These are phyloP conservation scores for Orbilia oligospora DNA, from an alignment of 2,329 filamentous ascomycete genomes.

Conservation along the genomic window DNA sequence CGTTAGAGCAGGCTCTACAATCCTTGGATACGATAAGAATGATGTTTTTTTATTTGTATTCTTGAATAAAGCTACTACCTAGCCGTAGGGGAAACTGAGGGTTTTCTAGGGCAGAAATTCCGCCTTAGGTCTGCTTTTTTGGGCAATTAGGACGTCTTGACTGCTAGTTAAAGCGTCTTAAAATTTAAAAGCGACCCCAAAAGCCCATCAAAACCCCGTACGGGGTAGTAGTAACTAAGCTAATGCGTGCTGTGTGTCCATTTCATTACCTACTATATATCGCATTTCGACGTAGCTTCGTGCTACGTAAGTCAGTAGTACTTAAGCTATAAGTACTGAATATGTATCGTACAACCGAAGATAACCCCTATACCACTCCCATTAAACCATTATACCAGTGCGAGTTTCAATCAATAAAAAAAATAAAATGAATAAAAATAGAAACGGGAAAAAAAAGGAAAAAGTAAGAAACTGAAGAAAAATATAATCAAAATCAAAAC, in stretches of 20 bases:
- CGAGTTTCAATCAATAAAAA: background rate
- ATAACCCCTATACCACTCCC: slow-evolving; percentile 18
- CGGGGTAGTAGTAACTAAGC: background rate
- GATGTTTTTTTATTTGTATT: slow-evolving; percentile 23
- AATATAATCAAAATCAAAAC: slow-evolving; percentile 23
- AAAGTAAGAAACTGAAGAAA: slow-evolving; percentile 3
- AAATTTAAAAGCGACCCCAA: too few species aligned
- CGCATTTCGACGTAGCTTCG: slow-evolving; percentile 27
- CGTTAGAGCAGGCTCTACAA: slow-evolving; percentile 23
- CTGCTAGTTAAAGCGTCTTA: too few species aligned
- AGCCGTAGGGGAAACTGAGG: too few species aligned
- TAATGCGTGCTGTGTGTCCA: slow-evolving; percentile 19
- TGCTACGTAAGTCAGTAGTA: too few species aligned
- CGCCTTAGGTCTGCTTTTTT: too few species aligned
- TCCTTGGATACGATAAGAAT: background rate
- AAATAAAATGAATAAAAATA: background rate
- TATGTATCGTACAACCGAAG: slow-evolving; percentile 46
- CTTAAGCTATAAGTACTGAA: too few species aligned
- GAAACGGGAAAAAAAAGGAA: background rate
- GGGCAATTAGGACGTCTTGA: too few species aligned
- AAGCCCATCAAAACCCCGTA: too few species aligned
- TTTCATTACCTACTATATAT: slow-evolving; percentile 22
- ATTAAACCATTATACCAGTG: slow-evolving; percentile 44
- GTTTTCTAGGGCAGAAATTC: too few species aligned
- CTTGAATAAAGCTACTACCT: slow-evolving; percentile 5